Percentiles rank a stretch among this genome's conserved stretches.
Evolutionary conservation across 2,329 filamentous ascomycete genomes (phyloP).

Genomic region (Aspergillus hortae): DNA sequence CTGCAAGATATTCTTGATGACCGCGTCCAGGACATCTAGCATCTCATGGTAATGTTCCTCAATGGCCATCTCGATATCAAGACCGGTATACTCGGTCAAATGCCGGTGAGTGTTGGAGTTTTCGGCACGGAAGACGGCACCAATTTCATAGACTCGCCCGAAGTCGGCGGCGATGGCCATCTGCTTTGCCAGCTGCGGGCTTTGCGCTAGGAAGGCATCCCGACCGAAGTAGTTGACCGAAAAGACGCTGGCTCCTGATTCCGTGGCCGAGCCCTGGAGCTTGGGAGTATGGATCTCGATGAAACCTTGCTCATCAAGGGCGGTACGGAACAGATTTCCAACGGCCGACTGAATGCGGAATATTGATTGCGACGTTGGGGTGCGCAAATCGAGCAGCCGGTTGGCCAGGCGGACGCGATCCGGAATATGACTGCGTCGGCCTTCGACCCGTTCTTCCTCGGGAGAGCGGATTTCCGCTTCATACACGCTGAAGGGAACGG

Average conservation of each 20-base stretch:
- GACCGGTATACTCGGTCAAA: constrained; percentile 88
- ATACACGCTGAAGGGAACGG: constrained; percentile 66
- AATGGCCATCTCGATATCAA: constrained; percentile 91
- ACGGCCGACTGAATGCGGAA: constrained; percentile 83
- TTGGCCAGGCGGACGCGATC: constrained; percentile 73
- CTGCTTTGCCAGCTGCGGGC: constrained; percentile 87
- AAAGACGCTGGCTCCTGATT: constrained; percentile 89
- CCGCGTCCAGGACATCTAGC: constrained; percentile 70
- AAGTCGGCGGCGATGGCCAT: constrained; percentile 90
- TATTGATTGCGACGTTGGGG: constrained; percentile 80
- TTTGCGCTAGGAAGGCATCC: constrained; percentile 83
- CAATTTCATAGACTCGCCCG: constrained; percentile 82
- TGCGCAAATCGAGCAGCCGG: constrained; percentile 78
- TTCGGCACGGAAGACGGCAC: constrained; percentile 87
- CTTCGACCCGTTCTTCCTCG: constrained; percentile 55
- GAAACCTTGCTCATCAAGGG: constrained; percentile 72
- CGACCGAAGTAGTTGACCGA: constrained; percentile 88
- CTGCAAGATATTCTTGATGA: constrained; percentile 75
- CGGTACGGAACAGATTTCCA: constrained; percentile 72
- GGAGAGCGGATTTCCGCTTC: constrained; percentile 62
- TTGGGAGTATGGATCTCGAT: constrained; percentile 94
- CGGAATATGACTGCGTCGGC: constrained; percentile 59
- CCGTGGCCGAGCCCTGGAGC: constrained; percentile 82
- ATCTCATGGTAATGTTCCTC: constrained; percentile 88
- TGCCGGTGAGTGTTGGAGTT: constrained; percentile 95